phyloP scores from a whole-genome alignment of 2,329 filamentous ascomycete species.

The Calonectria ilicicola region DNA sequence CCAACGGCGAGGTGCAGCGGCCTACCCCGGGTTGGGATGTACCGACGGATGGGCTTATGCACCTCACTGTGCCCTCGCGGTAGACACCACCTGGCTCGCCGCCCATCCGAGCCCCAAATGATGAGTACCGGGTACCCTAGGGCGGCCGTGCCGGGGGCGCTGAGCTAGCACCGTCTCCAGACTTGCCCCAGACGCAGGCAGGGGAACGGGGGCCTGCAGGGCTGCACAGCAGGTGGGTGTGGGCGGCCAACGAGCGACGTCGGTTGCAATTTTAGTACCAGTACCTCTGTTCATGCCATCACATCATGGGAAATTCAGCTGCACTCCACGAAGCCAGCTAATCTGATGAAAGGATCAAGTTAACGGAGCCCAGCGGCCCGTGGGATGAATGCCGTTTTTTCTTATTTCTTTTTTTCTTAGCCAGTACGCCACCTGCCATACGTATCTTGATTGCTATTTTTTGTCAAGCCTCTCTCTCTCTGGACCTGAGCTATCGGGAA shows the following conservation, averaged over 20 bases:
- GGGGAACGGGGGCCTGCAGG: neutral
- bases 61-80: constrained; percentile 13
- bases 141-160: neutral
- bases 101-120: neutral
- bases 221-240: constrained; percentile 4
- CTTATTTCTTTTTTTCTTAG: neutral
- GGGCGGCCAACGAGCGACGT: neutral
- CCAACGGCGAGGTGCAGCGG: constrained; percentile 37
- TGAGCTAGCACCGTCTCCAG: constrained; percentile 18
- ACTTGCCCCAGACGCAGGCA: constrained; percentile 10
- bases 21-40: constrained; percentile 34
- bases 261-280: constrained; percentile 1
- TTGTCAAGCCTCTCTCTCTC: neutral
- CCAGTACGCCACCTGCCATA: neutral
- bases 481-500: neutral
- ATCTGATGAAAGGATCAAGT: constrained; percentile 2
- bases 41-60: neutral
- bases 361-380: neutral
- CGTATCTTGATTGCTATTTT: neutral
- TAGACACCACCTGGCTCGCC: neutral
- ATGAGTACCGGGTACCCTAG: constrained; percentile 10
- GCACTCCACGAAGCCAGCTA: neutral
- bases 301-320: neutral
- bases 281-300: constrained; percentile 12
- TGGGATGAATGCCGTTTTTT: neutral